Evolutionary conservation across 345 rosid genomes (phyloP).

Genomic region (Aquilaria malaccensis): DNA sequence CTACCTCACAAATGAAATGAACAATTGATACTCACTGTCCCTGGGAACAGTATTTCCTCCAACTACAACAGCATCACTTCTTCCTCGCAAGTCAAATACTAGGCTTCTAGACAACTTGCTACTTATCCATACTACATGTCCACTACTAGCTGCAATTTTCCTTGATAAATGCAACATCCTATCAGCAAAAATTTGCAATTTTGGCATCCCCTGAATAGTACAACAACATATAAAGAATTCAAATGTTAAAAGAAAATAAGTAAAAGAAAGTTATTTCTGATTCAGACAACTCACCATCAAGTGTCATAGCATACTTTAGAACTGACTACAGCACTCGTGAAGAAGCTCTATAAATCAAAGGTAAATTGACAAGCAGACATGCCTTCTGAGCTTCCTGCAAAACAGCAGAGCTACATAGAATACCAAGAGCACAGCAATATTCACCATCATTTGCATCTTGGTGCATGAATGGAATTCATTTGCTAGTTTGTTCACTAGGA

Average conservation of each 20-base stretch:
- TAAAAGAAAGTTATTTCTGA: neutral
- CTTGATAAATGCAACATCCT: conserved; percentile 29
- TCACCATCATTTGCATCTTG: too few species aligned
- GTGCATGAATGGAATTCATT: too few species aligned
- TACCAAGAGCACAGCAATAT: too few species aligned
- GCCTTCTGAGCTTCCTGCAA: conserved; percentile 70
- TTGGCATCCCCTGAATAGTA: neutral
- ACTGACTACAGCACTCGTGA: conserved; percentile 82
- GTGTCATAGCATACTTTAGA: conserved; percentile 96
- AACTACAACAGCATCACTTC: conserved; percentile 84
- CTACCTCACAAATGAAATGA: neutral
- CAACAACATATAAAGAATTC: neutral
- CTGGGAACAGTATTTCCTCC: conserved; percentile 89
- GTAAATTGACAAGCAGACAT: conserved; percentile 84
- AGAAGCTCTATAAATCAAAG: conserved; percentile 75
- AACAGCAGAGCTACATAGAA: neutral
- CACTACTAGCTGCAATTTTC: conserved; percentile 88
- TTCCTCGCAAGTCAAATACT: conserved; percentile 79
- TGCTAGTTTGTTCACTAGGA: too few species aligned
- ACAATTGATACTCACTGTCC: conserved; percentile 45
- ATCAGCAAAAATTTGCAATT: conserved; percentile 8
- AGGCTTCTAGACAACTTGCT: conserved; percentile 68
- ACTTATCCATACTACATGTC: conserved; percentile 96
- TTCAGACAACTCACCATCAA: conserved; percentile 59
- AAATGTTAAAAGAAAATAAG: neutral